These are phyloP conservation scores for Zymoseptoria crescenta DNA, from an alignment of 2,329 filamentous ascomycete species.

Conservation along the genomic window DNA sequence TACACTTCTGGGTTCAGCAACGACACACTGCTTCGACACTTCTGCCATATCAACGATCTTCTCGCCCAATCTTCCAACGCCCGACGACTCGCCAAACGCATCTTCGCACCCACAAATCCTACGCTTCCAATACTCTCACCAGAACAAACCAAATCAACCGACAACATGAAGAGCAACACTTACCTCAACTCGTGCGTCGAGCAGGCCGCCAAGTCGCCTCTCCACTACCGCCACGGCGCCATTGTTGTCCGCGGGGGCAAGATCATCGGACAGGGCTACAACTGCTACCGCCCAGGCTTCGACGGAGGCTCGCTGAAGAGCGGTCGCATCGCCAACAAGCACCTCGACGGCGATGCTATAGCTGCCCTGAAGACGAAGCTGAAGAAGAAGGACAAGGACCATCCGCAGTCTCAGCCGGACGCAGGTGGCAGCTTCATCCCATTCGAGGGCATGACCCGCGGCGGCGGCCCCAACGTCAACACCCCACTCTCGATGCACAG, in stretches of 20 bases:
- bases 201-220: conserved; percentile 44
- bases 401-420: conserved; percentile 24
- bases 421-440: conserved; percentile 29
- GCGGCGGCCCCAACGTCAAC: conserved; percentile 34
- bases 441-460: conserved; percentile 26
- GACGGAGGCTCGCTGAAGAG: conserved; percentile 45
- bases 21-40: no score
- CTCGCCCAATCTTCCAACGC: background rate
- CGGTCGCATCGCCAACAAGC: conserved; percentile 32
- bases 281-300: conserved; percentile 44
- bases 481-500: conserved; percentile 45
- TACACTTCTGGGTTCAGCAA: background rate
- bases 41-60: background rate
- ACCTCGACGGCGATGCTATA: conserved; percentile 31
- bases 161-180: conserved; percentile 40
- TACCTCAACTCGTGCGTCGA: conserved; percentile 46
- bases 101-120: background rate
- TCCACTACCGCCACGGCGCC: conserved; percentile 42
- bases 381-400: conserved; percentile 25
- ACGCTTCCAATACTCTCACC: conserved; percentile 1
- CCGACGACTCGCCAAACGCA: background rate
- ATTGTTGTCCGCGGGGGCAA: conserved; percentile 48
- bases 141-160: conserved; percentile 11
- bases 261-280: conserved; percentile 46
- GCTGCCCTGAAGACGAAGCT: conserved; percentile 33